phyloP scores from a whole-genome alignment of 2,329 filamentous ascomycete genomes.

The Ophiostoma fasciatum region DNA sequence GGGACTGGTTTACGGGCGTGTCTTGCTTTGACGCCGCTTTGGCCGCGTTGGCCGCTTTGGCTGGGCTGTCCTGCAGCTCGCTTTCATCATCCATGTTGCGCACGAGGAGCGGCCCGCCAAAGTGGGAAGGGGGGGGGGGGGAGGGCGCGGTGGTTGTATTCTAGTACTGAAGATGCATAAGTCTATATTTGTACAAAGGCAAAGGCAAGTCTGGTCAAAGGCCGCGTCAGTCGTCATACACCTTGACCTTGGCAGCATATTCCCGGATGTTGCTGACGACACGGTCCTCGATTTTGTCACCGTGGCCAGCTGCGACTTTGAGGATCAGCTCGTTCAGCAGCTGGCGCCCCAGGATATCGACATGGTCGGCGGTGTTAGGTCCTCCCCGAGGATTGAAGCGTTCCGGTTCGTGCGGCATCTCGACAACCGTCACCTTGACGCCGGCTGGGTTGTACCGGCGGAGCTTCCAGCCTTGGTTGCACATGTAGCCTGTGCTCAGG shows the following conservation, averaged over 20 bases:
- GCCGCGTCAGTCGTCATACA: too few relatives aligned
- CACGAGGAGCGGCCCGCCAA: too few relatives aligned
- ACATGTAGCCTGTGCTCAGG: constrained; percentile 93
- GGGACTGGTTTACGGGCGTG: too few relatives aligned
- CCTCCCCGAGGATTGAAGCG: constrained; percentile 70
- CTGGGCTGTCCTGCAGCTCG: too few relatives aligned
- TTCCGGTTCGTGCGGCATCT: constrained; percentile 96
- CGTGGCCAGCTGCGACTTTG: constrained; percentile 70
- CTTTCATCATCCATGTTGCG: too few relatives aligned
- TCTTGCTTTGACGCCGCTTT: too few relatives aligned
- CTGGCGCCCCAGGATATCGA: constrained; percentile 83
- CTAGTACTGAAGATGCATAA: too few relatives aligned
- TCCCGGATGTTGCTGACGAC: constrained; percentile 68
- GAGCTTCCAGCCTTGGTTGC: constrained; percentile 84
- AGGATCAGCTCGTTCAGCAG: constrained; percentile 85
- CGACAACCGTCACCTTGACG: constrained; percentile 66
- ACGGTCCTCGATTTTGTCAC: constrained; percentile 61
- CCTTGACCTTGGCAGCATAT: constrained; percentile 71
- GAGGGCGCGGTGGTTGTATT: too few relatives aligned
- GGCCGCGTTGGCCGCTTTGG: too few relatives aligned
- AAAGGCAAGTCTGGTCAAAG: too few relatives aligned
- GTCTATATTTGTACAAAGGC: too few relatives aligned
- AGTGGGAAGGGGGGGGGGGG: too few relatives aligned
- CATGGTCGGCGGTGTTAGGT: constrained; percentile 69
- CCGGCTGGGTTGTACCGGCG: constrained; percentile 85